phyloP scores from a whole-genome alignment of 2,329 filamentous ascomycete species.

The Neoarthrinium moseri region DNA sequence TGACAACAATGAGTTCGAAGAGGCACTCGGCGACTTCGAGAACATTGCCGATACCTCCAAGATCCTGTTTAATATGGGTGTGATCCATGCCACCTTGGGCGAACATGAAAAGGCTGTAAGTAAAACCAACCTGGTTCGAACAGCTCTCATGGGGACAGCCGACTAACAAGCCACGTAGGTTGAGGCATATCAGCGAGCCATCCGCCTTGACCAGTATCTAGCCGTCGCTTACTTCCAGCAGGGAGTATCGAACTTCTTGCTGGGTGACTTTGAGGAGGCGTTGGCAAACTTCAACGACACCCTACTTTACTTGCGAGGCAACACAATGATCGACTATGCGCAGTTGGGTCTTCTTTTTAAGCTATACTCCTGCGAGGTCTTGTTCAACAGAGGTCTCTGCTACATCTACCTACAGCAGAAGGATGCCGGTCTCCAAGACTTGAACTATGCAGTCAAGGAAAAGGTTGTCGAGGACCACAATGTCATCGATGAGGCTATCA shows the following conservation, averaged over 20 bases:
- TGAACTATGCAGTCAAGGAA: conserved; percentile 88
- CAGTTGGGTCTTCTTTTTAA: conserved; percentile 95
- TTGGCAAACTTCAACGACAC: conserved; percentile 99
- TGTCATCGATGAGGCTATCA: conserved; percentile 96
- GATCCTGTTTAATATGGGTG: conserved; percentile 97
- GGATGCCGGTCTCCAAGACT: conserved; percentile 85
- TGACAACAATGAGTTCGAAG: conserved; percentile 97
- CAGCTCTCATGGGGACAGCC: conserved; percentile 12
- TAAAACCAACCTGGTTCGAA: conserved; percentile 16
- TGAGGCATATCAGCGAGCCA: conserved; percentile 89
- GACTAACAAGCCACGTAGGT: conserved; percentile 56
- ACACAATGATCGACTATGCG: conserved; percentile 97
- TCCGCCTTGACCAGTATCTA: conserved; percentile 88
- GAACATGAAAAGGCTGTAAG: conserved; percentile 94
- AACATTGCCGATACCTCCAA: conserved; percentile 93
- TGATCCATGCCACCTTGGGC: conserved; percentile 94
- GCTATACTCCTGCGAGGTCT: conserved; percentile 92
- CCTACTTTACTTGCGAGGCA: conserved; percentile 87
- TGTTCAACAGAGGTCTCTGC: conserved; percentile 96
- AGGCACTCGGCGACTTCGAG: conserved; percentile 79
- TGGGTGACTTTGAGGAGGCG: conserved; percentile 96
- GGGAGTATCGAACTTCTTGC: conserved; percentile 94
- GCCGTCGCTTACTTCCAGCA: conserved; percentile 98
- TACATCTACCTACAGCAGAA: conserved; percentile 96
- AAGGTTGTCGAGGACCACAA: conserved; percentile 96